Evolutionary conservation across 805 yeast genomes (phyloP), one percentile per base, ranked within the genome.

Genomic region (Ogataea allantospora): DNA sequence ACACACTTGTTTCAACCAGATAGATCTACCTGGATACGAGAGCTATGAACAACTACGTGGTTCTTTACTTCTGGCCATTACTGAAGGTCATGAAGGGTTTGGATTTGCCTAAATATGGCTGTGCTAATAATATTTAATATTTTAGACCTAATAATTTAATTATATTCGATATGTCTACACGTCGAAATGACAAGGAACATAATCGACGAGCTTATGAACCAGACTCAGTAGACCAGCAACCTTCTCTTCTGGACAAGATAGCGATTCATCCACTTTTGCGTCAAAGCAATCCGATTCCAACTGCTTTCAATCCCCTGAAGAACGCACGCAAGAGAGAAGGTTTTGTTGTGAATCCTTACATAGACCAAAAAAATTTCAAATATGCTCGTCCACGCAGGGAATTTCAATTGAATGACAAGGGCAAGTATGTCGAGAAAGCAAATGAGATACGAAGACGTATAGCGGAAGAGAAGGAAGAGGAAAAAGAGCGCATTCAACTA

Each of bases 31-130:
- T 0, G 93, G 88, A 16, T 93, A 93, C 63, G 95, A 83, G 37
- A 77, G 84, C 6, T 93, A 91, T 58, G 96, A 88, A 40, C 80
- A 85, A 14, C 70, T 93, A 36, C 75, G 97, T 46, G 83, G 87
- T 2, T 79, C 93, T 1, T 61, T 93, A 46, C 64, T 89, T 47
- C 59, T 85, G 48, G 97, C 99, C 0, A 78, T 93, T 12, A 85
- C 88, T 17, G 99, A 93, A 62, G 98, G 98, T 13, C 83, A 85
- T 54, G 96, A 87, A 68, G 98, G 98, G 3, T 93, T 93, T 66
- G 98, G 97, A 9, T 73, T 88, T 57, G 95, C 91, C 12, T 62
- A 32, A 33, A n/a, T n/a, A n/a, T 14, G 10, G 7, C 7, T 10
- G 10, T 12, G 14, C 10, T 18, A 27, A n/a, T 13, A 16, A 15